Conservation (phyloP, 1,139 yeast genomes). For the Suhomyces wounanorum region DNA sequence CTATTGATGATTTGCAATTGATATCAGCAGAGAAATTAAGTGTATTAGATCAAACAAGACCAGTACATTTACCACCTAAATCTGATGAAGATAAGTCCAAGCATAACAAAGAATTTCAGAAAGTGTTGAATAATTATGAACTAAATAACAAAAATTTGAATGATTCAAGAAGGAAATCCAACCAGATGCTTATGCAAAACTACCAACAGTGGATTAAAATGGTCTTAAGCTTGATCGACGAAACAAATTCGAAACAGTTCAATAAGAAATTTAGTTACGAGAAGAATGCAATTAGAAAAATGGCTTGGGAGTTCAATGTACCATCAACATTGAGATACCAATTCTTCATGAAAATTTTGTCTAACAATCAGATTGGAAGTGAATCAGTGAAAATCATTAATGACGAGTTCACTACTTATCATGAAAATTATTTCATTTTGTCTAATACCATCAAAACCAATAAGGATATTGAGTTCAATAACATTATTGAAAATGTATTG, state of each 20-base stretch:
- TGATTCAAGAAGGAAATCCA: constrained; percentile 25
- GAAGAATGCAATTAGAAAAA: constrained; percentile 34
- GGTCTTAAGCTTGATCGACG: constrained; percentile 20
- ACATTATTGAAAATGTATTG: constrained; percentile 26
- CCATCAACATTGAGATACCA: constrained; percentile 31
- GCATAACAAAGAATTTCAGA: constrained; percentile 43
- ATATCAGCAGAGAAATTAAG: constrained; percentile 46
- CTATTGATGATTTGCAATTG: constrained; percentile 44
- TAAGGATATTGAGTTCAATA: constrained; percentile 39
- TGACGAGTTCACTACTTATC: constrained; percentile 24
- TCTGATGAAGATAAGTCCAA: constrained; percentile 34
- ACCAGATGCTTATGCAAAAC: constrained; percentile 21
- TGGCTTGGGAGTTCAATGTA: constrained; percentile 44
- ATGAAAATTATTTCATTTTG: constrained; percentile 25
- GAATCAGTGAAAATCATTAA: constrained; percentile 20
- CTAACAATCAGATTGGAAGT: constrained; percentile 18
- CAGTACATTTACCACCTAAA: constrained; percentile 50
- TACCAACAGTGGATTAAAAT: constrained; percentile 33
- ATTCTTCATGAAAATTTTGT: constrained; percentile 32
- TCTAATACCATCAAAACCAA: constrained; percentile 32
- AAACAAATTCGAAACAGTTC: constrained; percentile 26
- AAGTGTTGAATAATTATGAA: constrained; percentile 36
- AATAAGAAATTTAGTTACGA: constrained; percentile 31
- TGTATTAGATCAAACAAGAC: constrained; percentile 46
- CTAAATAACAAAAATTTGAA: constrained; percentile 23